Evolutionary conservation across 2,329 filamentous ascomycete genomes (phyloP), one percentile per base, ranked within the genome.

Genomic region (Arachnopeziza araneosa): DNA sequence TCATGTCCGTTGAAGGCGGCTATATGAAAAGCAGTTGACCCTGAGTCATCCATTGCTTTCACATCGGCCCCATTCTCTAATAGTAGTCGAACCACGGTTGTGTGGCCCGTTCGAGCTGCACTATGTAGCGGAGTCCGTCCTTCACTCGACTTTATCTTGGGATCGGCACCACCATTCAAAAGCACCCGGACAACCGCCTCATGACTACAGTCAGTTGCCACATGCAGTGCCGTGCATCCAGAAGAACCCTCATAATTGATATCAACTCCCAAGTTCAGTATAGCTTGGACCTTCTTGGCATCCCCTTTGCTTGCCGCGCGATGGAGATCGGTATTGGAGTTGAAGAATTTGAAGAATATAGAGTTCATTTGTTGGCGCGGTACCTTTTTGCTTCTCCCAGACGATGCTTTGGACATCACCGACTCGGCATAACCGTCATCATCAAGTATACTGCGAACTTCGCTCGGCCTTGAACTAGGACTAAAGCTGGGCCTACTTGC

Each of bases 21-120:
- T 26, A 19, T 50, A 22, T 51, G 51, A 24, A 65, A 55, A 36
- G 61, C 53, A n/a, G 61, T 65, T 23, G 19, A 23, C 21, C 62
- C 58, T 14, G 32, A 24, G 23, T 17, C 12, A 54, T 54, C 52
- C 30, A 59, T 55, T 17, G 57, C 56, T 49, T 55, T 59, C 14
- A 64, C 30, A 19, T 66, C 56, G 14, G 58, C 62, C 19, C 56
- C 64, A 56, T 57, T 57, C 6, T 60, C 50, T 22, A 58, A 50
- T 22, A 63, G 52, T 36, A 60, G 17, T 24, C 59, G 32, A 10
- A 68, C 22, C 50, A 60, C 48, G 2, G 57, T 26, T n/a, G 21
- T 24, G n/a, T 24, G 50, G 21, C 24, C 50, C 3, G 21, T 22
- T 3, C 50, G 50, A 14, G 50, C 50, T n/a, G 50, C 50, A 8